phyloP scores from a whole-genome alignment of 305 asterid species.

The Solanum chacoense region DNA sequence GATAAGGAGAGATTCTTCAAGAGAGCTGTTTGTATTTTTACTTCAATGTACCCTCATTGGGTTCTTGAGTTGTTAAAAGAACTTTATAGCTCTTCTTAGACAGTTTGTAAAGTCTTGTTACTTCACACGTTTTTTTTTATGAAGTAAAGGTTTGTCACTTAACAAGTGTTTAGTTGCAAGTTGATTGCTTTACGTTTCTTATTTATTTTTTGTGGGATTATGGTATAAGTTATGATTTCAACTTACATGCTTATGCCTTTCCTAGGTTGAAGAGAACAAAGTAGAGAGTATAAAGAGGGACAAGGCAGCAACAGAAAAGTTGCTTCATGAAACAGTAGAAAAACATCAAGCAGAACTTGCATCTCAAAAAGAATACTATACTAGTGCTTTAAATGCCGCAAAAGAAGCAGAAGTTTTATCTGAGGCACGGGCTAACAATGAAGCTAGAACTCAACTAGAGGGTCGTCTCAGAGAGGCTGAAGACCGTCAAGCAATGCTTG shows the following conservation, averaged over 20 bases:
- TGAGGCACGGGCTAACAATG: constrained; percentile 76
- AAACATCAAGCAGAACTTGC: constrained; percentile 77
- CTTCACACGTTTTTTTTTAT: not conserved
- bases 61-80: not conserved
- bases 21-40: not conserved
- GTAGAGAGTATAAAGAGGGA: constrained; percentile 82
- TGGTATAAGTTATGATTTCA: not conserved
- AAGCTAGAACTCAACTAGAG: constrained; percentile 84
- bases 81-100: not conserved
- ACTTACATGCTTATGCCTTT: not conserved
- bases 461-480: constrained; percentile 68
- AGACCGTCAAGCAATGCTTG: constrained; percentile 82
- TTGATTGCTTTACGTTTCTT: not conserved
- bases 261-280: constrained; percentile 81
- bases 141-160: not conserved
- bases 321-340: constrained; percentile 88
- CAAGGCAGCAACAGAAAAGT: constrained; percentile 72
- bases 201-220: not conserved
- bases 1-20: not conserved
- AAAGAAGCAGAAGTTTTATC: constrained; percentile 89
- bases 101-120: not conserved
- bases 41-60: not conserved
- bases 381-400: constrained; percentile 66
- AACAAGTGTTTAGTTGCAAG: not conserved
- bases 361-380: constrained; percentile 72